A percentile compares a stretch with the other conserved stretches of the same genome.
Conservation (phyloP, 179 eudicot species). For the Beta macrorhiza region DNA sequence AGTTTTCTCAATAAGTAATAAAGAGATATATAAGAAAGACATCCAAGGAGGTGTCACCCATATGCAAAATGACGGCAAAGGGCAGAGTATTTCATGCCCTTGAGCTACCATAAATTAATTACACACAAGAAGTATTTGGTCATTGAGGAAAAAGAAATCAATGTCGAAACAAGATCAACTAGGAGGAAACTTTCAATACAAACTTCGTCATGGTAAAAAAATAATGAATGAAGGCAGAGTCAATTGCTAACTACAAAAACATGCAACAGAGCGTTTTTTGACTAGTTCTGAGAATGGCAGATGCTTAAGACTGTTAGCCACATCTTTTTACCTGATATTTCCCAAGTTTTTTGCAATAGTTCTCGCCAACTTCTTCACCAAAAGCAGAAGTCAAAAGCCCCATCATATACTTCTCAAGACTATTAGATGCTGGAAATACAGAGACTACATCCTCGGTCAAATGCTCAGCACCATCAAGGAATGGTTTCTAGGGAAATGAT, state of each 20-base stretch:
- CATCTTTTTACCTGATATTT: constrained; percentile 67
- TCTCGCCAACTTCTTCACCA: constrained; percentile 75
- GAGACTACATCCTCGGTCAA: constrained; percentile 94
- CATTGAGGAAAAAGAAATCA: too few relatives aligned
- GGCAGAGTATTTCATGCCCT: too few relatives aligned
- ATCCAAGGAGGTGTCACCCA: too few relatives aligned
- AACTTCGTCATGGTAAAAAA: not conserved
- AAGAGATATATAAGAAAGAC: too few relatives aligned
- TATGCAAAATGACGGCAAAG: too few relatives aligned
- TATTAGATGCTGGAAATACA: constrained; percentile 96
- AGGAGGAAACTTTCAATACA: not conserved
- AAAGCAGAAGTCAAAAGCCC: constrained; percentile 61
- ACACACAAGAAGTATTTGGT: too few relatives aligned
- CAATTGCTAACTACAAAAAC: constrained; percentile 12
- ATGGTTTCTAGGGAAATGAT: constrained; percentile 74
- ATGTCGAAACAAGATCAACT: too few relatives aligned
- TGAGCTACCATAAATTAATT: too few relatives aligned
- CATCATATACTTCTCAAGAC: constrained; percentile 75
- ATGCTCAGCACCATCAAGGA: constrained; percentile 81
- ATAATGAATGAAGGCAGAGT: not conserved
- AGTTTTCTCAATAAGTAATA: too few relatives aligned
- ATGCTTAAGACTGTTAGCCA: constrained; percentile 13
- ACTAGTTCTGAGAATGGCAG: not conserved
- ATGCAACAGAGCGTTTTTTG: not conserved
- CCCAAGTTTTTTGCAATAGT: constrained; percentile 64